phyloP scores from a whole-genome alignment of 345 rosid genomes.

The Melaleuca quinquenervia region DNA sequence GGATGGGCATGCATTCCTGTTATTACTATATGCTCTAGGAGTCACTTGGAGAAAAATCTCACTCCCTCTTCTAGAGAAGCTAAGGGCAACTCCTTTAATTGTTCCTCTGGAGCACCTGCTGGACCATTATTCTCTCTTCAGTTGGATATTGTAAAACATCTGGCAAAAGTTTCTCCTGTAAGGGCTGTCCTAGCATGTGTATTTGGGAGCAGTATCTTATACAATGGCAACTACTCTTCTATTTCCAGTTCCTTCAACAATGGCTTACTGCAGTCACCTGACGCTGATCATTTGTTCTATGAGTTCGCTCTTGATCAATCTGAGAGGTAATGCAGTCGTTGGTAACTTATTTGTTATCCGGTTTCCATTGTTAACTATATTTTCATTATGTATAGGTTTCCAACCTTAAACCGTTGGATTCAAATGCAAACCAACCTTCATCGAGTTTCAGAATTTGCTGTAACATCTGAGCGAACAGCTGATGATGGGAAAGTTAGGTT shows the following conservation, averaged over 20 bases:
- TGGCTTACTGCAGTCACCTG: conserved; percentile 54
- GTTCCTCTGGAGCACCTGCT: conserved; percentile 63
- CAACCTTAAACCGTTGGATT: conserved; percentile 95
- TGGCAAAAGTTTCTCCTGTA: conserved; percentile 90
- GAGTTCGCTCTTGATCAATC: conserved; percentile 99
- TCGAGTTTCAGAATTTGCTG: conserved; percentile 87
- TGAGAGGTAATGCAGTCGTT: conserved; percentile 51
- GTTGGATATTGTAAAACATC: conserved; percentile 79
- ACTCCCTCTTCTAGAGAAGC: conserved; percentile 65
- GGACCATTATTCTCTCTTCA: conserved; percentile 86
- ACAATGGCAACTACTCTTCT: conserved; percentile 56
- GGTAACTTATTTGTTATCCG: neutral
- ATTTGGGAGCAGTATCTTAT: conserved; percentile 87
- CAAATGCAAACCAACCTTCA: conserved; percentile 96
- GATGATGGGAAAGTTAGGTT: conserved; percentile 36
- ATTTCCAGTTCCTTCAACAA: conserved; percentile 58
- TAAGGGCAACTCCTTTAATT: conserved; percentile 61
- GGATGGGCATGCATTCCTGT: conserved; percentile 98
- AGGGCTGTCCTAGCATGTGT: conserved; percentile 94
- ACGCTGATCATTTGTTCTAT: conserved; percentile 63
- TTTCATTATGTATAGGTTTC: conserved; percentile 42
- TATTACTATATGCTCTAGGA: conserved; percentile 37
- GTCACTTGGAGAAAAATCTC: conserved; percentile 46
- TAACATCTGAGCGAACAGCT: conserved; percentile 47
- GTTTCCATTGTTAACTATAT: conserved; percentile 7